Evolutionary conservation across 176 grass and related monocot species (phyloP), one percentile per base, ranked within the genome.

Genomic region (Avena eriantha): DNA sequence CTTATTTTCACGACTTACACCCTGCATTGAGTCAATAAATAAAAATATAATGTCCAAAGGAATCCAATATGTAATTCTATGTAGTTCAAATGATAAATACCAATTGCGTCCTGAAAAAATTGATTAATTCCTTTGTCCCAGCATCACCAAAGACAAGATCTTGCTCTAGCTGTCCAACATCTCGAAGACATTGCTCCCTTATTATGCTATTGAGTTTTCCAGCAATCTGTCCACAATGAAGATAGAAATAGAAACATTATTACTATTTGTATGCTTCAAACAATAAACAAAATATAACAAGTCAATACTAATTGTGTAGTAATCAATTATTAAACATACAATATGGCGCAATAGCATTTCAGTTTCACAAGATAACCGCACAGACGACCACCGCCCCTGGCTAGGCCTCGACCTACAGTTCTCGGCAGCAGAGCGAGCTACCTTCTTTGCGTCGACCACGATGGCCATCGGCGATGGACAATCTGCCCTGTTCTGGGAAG

Each of bases 81-180:
- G 68, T 73, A 91, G 19, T 80, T 81, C 48, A 86, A 91, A 61
- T 58, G 78, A 69, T 69, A 69, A 75, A 78, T 95, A 98, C 95
- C 88, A 89, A 91, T 39, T 90, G 90, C 51, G 90, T 96, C 79
- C 94, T 91, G 55, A 98, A 86, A 89, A 96, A 98, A 83, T 94
- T 96, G 72, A 98, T 96, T 88, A 98, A 77, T 73, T 98, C 97
- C 73, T 93, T 96, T 34, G 97, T 96, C 69, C 90, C 94, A 83
- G 94, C 92, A 91, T 96, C 88, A 45, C 97, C 97, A 87, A 96
- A 98, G 21, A 96, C 97, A 78, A 98, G 92, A 95, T 98, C 92
- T 91, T 98, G 97, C 63, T 98, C 92, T 75, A 98, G 76, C 36
- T 96, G 90, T 81, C 97, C 97, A 85, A 98, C 88, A 89, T 96